These are phyloP conservation scores for Amanita jacksonii DNA, from an alignment of 768 basidiomycete genomes.

Conservation along the genomic window DNA sequence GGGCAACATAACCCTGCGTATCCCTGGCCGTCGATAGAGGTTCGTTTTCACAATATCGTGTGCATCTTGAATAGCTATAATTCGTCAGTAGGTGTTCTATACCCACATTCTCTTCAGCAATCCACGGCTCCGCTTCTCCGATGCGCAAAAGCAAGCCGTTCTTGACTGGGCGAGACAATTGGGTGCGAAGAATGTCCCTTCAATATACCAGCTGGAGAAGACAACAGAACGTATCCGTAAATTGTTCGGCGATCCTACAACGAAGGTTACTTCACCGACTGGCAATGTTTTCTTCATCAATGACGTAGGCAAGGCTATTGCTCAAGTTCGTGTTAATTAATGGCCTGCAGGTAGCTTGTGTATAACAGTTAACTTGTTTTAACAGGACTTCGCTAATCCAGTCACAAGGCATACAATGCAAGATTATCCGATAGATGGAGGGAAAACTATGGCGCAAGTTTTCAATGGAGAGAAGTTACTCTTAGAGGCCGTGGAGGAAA, in stretches of 20 bases:
- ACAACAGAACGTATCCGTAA: not conserved
- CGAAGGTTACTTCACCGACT: constrained; percentile 1
- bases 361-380: not conserved
- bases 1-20: constrained; percentile 3
- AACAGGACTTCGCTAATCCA: constrained; percentile 9
- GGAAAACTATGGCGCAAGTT: not conserved
- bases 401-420: constrained; percentile 4
- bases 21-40: constrained; percentile 7
- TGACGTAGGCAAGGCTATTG: constrained; percentile 5
- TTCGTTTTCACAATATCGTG: not conserved
- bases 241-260: constrained; percentile 2
- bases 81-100: constrained; percentile 1
- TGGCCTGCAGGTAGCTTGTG: not conserved
- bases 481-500: not conserved
- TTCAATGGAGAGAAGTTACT: constrained; percentile 4
- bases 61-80: not conserved
- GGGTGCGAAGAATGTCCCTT: constrained; percentile 1
- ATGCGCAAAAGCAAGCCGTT: constrained; percentile 6
- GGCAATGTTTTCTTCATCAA: constrained; percentile 9
- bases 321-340: constrained; percentile 1
- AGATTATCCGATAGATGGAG: constrained; percentile 4
- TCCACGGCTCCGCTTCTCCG: constrained; percentile 6
- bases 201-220: constrained; percentile 2
- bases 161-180: constrained; percentile 6
- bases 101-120: constrained; percentile 6